Conservation (phyloP, 306 rosid species). For the Dryas alaskensis region DNA sequence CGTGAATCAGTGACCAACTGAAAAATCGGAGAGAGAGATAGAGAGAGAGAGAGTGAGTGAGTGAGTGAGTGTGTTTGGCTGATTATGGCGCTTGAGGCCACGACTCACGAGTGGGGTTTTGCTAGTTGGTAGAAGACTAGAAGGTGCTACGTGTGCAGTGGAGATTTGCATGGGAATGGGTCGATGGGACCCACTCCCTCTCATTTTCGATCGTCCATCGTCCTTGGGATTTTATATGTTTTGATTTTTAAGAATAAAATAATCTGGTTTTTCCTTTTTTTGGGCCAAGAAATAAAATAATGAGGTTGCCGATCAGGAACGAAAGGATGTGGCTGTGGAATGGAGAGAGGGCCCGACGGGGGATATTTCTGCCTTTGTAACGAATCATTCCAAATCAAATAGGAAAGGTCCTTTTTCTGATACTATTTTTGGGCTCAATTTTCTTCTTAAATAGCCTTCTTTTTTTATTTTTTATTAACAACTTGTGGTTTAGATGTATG, state of each 20-base stretch:
- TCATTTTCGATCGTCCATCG: conserved; percentile 14
- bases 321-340: too few relatives aligned
- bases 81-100: background rate
- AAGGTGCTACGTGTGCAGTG: conserved; percentile 40
- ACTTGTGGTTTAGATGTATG: too few relatives aligned
- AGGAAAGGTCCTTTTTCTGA: too few relatives aligned
- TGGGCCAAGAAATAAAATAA: background rate
- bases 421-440: too few relatives aligned
- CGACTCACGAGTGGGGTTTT: background rate
- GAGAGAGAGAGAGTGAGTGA: too few relatives aligned
- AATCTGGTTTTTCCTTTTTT: background rate
- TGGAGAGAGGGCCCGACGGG: too few relatives aligned
- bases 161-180: conserved; percentile 24
- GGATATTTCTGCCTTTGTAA: too few relatives aligned
- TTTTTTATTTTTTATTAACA: too few relatives aligned
- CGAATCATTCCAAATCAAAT: too few relatives aligned
- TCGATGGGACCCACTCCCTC: conserved; percentile 23
- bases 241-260: background rate
- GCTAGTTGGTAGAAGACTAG: too few relatives aligned
- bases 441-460: too few relatives aligned
- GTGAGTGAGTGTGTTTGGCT: background rate
- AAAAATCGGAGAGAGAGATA: background rate
- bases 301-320: too few relatives aligned
- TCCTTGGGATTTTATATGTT: background rate
- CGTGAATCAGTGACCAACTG: background rate